phyloP scores from a whole-genome alignment of 495 filamentous ascomycete species.

The Corynascus novoguineensis region DNA sequence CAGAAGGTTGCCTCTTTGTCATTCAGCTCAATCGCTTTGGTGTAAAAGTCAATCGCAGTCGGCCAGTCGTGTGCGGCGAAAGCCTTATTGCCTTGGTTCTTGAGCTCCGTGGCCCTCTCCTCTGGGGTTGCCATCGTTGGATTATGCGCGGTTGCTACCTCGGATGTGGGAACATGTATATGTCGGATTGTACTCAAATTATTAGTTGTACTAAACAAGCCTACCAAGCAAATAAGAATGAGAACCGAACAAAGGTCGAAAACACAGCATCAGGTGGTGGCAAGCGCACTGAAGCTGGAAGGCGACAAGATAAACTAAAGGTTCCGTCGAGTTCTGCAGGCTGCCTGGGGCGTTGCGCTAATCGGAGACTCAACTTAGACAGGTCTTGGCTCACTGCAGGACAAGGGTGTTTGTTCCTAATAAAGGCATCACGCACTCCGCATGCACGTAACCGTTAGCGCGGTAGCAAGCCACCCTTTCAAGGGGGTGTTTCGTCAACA shows the following conservation, averaged over 20 bases:
- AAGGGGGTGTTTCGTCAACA: neutral
- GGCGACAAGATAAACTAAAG: neutral
- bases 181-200: too few species aligned
- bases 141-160: slow-evolving; percentile 15
- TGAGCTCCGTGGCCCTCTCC: slow-evolving; percentile 70
- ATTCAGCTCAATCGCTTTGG: slow-evolving; percentile 81
- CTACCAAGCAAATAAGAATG: neutral
- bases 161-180: slow-evolving; percentile 13
- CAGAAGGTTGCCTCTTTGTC: slow-evolving; percentile 82
- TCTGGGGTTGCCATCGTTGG: slow-evolving; percentile 30
- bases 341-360: slow-evolving; percentile 11
- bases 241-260: neutral
- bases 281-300: slow-evolving; percentile 7
- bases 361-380: neutral
- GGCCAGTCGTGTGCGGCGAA: slow-evolving; percentile 86
- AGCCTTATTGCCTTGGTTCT: slow-evolving; percentile 91
- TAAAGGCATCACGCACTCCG: slow-evolving; percentile 6
- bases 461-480: neutral
- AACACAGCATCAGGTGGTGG: neutral
- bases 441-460: slow-evolving; percentile 15
- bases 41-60: slow-evolving; percentile 77
- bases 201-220: neutral
- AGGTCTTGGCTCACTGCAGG: slow-evolving; percentile 4
- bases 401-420: slow-evolving; percentile 1
- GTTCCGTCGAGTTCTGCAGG: slow-evolving; percentile 7